phyloP scores from a whole-genome alignment of 257 asterid genomes.

The Pogostemon cablin region DNA sequence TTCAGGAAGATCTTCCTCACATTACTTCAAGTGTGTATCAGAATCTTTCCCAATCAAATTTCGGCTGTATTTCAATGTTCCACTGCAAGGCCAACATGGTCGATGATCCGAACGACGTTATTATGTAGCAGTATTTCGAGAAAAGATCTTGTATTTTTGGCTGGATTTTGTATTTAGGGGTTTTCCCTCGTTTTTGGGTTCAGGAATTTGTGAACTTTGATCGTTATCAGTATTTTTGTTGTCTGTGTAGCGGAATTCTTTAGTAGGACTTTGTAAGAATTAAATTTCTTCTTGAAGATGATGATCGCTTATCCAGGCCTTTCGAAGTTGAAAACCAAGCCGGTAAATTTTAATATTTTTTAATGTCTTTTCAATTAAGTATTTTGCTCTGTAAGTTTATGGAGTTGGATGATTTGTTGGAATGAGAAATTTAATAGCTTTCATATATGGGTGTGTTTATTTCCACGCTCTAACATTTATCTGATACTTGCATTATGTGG shows the following conservation, averaged over 20 bases:
- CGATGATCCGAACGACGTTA: neutral
- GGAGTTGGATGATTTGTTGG: slow-evolving; percentile 9
- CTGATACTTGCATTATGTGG: neutral
- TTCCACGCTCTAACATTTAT: neutral
- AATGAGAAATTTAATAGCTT: neutral
- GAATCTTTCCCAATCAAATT: slow-evolving; percentile 23
- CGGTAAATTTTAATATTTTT: slow-evolving; percentile 40
- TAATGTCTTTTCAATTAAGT: neutral
- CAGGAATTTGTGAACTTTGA: slow-evolving; percentile 13
- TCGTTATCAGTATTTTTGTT: slow-evolving; percentile 1
- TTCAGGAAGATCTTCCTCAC: slow-evolving; percentile 4
- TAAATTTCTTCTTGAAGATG: slow-evolving; percentile 42
- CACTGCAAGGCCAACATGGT: slow-evolving; percentile 6
- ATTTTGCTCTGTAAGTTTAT: slow-evolving; percentile 18
- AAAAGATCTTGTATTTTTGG: slow-evolving; percentile 18
- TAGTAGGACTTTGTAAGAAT: slow-evolving; percentile 1
- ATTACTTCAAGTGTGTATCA: neutral
- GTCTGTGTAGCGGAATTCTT: neutral
- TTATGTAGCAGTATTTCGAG: neutral
- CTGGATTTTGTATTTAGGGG: slow-evolving; percentile 2
- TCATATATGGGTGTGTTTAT: neutral
- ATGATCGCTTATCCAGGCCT: slow-evolving; percentile 58
- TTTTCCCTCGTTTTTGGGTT: slow-evolving; percentile 11
- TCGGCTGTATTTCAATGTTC: slow-evolving; percentile 24
- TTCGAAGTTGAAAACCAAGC: slow-evolving; percentile 55